A percentile compares a stretch with the other conserved stretches of the same genome.
Evolutionary conservation across 2,329 filamentous ascomycete species (phyloP).

Genomic region (Colletotrichum falcatum): DNA sequence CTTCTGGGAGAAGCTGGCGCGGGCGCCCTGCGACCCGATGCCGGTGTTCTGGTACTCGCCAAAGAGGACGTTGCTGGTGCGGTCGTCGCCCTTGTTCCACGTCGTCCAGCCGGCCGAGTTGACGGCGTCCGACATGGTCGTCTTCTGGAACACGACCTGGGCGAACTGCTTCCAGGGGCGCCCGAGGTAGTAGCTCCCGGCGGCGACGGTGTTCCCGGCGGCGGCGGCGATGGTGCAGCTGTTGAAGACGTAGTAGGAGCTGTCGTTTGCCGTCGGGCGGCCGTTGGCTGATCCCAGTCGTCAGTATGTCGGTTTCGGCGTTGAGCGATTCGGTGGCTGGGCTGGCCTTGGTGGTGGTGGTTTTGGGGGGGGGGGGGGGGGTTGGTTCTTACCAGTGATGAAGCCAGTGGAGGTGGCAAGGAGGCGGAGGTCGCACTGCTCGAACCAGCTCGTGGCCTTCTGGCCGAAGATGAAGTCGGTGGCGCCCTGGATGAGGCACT

Average conservation of each 20-base stretch:
- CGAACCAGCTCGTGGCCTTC: conserved; percentile 57
- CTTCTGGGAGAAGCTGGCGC: conserved; percentile 58
- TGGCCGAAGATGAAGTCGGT: conserved; percentile 65
- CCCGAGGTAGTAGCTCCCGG: conserved; percentile 60
- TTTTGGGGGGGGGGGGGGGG: too few species aligned
- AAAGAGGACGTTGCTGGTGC: conserved; percentile 65
- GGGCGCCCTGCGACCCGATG: conserved; percentile 62
- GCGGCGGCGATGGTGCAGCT: conserved; percentile 56
- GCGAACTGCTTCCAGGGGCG: conserved; percentile 61
- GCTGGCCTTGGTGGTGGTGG: too few species aligned
- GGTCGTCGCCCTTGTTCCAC: conserved; percentile 63
- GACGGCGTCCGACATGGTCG: conserved; percentile 65
- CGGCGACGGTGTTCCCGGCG: conserved; percentile 51
- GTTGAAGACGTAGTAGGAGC: conserved; percentile 61
- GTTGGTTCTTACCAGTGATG: conserved; percentile 58
- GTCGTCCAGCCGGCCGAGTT: conserved; percentile 69
- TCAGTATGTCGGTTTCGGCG: not conserved
- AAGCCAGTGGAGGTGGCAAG: conserved; percentile 52
- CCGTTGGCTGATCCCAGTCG: conserved; percentile 54
- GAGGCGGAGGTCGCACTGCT: conserved; percentile 55
- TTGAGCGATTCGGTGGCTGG: too few species aligned
- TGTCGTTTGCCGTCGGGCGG: conserved; percentile 48
- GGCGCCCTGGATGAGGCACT: conserved; percentile 58
- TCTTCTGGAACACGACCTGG: conserved; percentile 62
- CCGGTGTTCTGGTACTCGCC: conserved; percentile 72